Evolutionary conservation across 352 stramenopile species (phyloP), one percentile per base, ranked within the genome.

Genomic region (Phytophthora crassamura): DNA sequence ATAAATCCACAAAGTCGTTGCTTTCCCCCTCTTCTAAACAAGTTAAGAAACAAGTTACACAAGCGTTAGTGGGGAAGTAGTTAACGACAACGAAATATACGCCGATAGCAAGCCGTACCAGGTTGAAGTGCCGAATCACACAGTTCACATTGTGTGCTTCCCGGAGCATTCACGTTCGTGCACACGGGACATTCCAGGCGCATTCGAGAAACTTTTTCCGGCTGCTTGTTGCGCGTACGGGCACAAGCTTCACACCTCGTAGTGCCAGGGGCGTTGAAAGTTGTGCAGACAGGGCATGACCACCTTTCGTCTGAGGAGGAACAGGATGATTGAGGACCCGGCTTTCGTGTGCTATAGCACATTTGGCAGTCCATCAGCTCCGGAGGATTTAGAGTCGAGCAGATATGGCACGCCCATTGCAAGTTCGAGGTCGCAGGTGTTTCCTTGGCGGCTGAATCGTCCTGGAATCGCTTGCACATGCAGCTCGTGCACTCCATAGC

Each of bases 131-230:
- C 12, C 1, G 79, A 78, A 35, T 90, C 78, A 42, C 82, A 90
- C 16, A 90, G 65, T 39, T 84, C 78, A 54, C 82, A 90, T 14
- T 67, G 66, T 7, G 60, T 64, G 11, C 74, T 64, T 25, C 58
- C 51, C 4, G 41, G 16, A 16, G 59, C 56, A 47, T 90, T 90
- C 28, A 84, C 69, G 54, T 84, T 87, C 20, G 82, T 90, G 59
- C 82, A 90, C 5, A 89, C 73, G 3, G 67, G 60, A 43, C 82
- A 90, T 39, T 83, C 70, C 51, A 22, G 59, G 16, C 60, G 35
- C 30, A 64, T 74, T 68, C 12, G 16, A 16, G 51, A 7, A 8
- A 33, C 7, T 20, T 54, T 46, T 18, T 59, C 52, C 3, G 38
- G 14, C 42, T 41, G 16, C 34, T 62, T 40, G 11, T 62, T 35